Evolutionary conservation across 345 rosid genomes (phyloP), one percentile per base, ranked within the genome.

Genomic region (Eucalyptus erythrocorys): DNA sequence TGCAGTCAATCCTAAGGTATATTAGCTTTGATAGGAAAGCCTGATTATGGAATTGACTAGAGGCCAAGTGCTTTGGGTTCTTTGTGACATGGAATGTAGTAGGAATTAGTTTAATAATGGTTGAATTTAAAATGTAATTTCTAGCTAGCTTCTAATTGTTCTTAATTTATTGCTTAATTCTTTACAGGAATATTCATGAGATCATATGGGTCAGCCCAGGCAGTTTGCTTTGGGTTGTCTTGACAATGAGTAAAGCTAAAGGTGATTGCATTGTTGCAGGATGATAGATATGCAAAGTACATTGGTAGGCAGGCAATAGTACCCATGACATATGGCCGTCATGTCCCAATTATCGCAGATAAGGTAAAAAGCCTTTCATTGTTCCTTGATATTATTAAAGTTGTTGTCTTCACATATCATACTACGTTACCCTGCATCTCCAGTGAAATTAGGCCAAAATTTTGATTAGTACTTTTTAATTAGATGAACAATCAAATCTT

Each of bases 271-370:
- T 66, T 76, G 42, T 82, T 90, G 90, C 95, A 97, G 99, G 99
- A 97, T 90, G 97, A 96, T 26, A 97, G 98, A 48, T 97, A 96
- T 88, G 89, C 97, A 17, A 95, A 96, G 93, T 97, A 95, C 87
- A 93, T 97, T 88, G 99, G 99, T 71, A 89, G 88, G 93, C 94
- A 94, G 95, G 99, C 97, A 59, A 96, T 97, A 91, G 99, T 97
- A 88, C 99, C 99, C 87, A 94, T 97, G 99, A 97, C 99, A 87
- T 97, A 95, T 91, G 99, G 99, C 50, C 99, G 99, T 34, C 98
- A 95, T 92, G 98, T 97, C 90, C 99, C 98, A 88, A 96, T 97
- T 87, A 96, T 97, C 61, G 88, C 96, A 51, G 98, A 96, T 90
- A 96, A 91, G 99, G 99, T 97, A 87, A 93, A 93, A 88, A 64